Evolutionary conservation across 2,329 filamentous ascomycete genomes (phyloP), one percentile per base, ranked within the genome.

Genomic region (Xylariomycetidae sp.): DNA sequence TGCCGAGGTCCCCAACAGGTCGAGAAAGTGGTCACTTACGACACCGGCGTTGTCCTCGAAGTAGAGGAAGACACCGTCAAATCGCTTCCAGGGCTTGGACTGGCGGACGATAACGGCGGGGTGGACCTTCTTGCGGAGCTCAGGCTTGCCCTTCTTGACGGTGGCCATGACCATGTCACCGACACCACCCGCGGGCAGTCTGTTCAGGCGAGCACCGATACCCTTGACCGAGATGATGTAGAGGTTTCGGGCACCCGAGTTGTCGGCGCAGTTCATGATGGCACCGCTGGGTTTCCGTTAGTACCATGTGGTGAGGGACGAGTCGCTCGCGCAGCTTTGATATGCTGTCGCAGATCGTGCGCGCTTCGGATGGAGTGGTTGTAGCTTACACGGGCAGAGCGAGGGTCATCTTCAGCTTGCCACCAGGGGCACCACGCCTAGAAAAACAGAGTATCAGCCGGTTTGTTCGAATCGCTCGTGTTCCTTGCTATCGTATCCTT

Each of bases 371-470:
- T 19, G 16, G 32, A 25, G 13, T 27, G n/a, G n/a, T 36, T 19
- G 37, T 31, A 47, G 85, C 88, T 70, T 94, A 95, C 89, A 95
- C 88, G 73, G 92, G 92, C 63, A 98, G 88, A 95, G 87, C 92
- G 72, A 98, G 87, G 70, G 92, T 95, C 92, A 98, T 98, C 85
- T 95, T 96, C 63, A 96, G 85, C 85, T 98, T 98, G 85, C 93
- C 93, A 81, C 92, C 92, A 64, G 89, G 85, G 78, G 87, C 84
- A 85, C 84, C 85, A 79, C 87, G 77, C 51, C 77, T 82, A 56
- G 54, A 37, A 38, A n/a, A 29, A 29, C 13, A 14, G 22, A 32
- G 10, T 19, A 42, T 52, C 32, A 51, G 49, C 17, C 29, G 37
- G 15, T 27, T 29, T 22, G 31, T 33, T 19, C 22, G 28, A 17